These are phyloP conservation scores for Phytophthora nicotianae DNA, from an alignment of 352 stramenopile genomes.

Conservation along the genomic window DNA sequence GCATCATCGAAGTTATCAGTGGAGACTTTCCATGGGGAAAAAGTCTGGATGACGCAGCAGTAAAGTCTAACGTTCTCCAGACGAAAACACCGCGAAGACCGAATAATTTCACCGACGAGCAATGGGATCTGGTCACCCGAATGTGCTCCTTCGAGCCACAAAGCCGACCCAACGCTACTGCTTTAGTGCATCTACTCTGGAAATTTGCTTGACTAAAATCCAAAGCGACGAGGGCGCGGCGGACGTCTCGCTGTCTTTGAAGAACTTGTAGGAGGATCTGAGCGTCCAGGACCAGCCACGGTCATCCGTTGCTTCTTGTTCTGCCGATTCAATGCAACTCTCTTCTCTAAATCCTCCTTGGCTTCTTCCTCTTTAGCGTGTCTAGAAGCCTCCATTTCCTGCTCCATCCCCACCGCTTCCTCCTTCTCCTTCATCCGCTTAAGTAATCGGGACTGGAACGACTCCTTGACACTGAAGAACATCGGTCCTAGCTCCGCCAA, in stretches of 20 bases:
- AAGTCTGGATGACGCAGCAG: conserved; percentile 5
- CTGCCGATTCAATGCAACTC: conserved; percentile 22
- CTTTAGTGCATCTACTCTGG: conserved; percentile 5
- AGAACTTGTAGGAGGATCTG: conserved; percentile 27
- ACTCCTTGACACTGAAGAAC: conserved; percentile 99
- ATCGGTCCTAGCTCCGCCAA: conserved; percentile 98
- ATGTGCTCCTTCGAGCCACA: conserved; percentile 15
- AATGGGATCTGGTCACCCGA: conserved; percentile 11
- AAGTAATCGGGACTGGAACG: conserved; percentile 92
- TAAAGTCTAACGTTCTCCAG: conserved; percentile 5
- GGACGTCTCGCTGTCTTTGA: conserved; percentile 59
- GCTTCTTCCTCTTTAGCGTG: conserved; percentile 28
- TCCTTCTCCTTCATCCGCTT: conserved; percentile 89
- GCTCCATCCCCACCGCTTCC: conserved; percentile 79
- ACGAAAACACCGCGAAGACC: conserved; percentile 1
- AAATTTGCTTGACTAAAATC: conserved; percentile 47
- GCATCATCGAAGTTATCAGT: conserved; percentile 18
- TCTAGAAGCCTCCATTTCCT: conserved; percentile 69
- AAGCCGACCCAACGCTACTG: conserved; percentile 3
- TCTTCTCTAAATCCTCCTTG: conserved; percentile 24
- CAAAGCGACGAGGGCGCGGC: conserved; percentile 72
- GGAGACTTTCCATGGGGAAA: conserved; percentile 19
- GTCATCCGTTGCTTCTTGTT: conserved; percentile 70
- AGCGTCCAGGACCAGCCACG: conserved; percentile 60
- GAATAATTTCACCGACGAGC: conserved; percentile 3